Percentiles rank a stretch among this genome's conserved stretches.
Evolutionary conservation across 179 eudicot species (phyloP).

Genomic region (Silene coronaria): DNA sequence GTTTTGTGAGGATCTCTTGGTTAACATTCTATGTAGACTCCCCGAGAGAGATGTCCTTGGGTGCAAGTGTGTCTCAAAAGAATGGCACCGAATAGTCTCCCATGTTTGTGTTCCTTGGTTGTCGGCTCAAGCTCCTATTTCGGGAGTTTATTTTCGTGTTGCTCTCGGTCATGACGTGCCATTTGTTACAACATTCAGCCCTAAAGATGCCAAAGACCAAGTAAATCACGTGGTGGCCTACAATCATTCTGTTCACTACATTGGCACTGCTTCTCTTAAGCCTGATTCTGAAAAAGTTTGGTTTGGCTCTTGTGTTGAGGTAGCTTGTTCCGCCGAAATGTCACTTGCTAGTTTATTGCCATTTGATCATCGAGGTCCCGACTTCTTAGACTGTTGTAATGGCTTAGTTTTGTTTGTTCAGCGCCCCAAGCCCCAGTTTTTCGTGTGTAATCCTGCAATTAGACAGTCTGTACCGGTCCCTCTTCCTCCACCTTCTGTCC

Average conservation of each 20-base stretch:
- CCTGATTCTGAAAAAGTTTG: background rate
- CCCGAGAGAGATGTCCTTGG: constrained; percentile 9
- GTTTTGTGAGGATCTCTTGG: constrained; percentile 11
- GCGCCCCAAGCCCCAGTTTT: constrained; percentile 13
- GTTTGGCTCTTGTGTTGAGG: background rate
- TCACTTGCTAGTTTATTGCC: constrained; percentile 7
- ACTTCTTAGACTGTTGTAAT: too few species aligned
- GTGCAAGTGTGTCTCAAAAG: constrained; percentile 20
- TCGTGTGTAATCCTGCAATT: constrained; percentile 19
- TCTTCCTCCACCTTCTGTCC: constrained; percentile 15
- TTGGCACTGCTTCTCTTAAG: background rate
- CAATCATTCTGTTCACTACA: background rate
- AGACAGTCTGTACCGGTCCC: constrained; percentile 15
- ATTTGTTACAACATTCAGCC: background rate
- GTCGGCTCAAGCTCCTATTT: constrained; percentile 9
- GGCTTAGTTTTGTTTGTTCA: constrained; percentile 18
- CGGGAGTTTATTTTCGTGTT: constrained; percentile 18
- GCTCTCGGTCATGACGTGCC: background rate
- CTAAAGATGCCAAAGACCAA: background rate
- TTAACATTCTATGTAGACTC: constrained; percentile 10
- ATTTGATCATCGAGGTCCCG: too few species aligned
- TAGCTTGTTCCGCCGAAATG: constrained; percentile 1
- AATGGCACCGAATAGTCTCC: constrained; percentile 6
- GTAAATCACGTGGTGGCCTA: constrained; percentile 6
- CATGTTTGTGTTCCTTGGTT: constrained; percentile 4